Percentiles rank a stretch among this genome's conserved stretches.
These are phyloP conservation scores for Colletotrichum sp. DNA, from an alignment of 2,329 filamentous ascomycete genomes.

Conservation along the genomic window DNA sequence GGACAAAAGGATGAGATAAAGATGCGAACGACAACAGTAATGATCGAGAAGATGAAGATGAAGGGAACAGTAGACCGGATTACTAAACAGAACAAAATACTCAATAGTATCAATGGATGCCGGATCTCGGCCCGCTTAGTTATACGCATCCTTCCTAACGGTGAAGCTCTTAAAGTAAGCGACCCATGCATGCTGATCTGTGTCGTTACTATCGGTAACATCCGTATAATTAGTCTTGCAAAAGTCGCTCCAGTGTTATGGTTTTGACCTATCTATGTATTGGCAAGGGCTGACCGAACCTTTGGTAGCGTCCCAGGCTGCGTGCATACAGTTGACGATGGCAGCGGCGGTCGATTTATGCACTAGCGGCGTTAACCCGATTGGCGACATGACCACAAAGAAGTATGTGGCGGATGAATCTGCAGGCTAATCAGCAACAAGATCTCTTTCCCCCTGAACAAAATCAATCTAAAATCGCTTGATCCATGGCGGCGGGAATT, in stretches of 20 bases:
- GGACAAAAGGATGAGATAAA: not conserved
- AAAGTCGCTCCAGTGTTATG: not conserved
- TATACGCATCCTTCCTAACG: not conserved
- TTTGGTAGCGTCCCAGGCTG: not conserved
- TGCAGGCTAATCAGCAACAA: not conserved
- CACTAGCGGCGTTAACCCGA: not conserved
- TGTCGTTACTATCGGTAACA: not conserved
- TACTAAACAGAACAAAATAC: not conserved
- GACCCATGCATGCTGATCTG: not conserved
- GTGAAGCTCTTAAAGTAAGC: rapidly evolving
- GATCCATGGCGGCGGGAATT: not conserved
- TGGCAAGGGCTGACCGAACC: not conserved
- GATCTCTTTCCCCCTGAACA: not conserved
- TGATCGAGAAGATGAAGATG: not conserved
- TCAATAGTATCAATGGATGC: not conserved
- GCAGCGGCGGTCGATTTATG: not conserved
- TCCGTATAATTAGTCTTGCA: not conserved
- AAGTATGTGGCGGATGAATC: not conserved
- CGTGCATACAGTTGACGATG: not conserved
- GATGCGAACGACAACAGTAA: rapidly evolving
- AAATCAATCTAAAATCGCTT: not conserved
- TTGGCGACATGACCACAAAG: too few relatives aligned
- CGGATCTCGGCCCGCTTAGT: not conserved
- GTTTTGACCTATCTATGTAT: not conserved
- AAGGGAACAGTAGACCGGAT: rapidly evolving